Percentiles rank a stretch among this genome's conserved stretches.
Conservation (phyloP, 106 monocot genomes). For the Dendrobium chrysotoxum region DNA sequence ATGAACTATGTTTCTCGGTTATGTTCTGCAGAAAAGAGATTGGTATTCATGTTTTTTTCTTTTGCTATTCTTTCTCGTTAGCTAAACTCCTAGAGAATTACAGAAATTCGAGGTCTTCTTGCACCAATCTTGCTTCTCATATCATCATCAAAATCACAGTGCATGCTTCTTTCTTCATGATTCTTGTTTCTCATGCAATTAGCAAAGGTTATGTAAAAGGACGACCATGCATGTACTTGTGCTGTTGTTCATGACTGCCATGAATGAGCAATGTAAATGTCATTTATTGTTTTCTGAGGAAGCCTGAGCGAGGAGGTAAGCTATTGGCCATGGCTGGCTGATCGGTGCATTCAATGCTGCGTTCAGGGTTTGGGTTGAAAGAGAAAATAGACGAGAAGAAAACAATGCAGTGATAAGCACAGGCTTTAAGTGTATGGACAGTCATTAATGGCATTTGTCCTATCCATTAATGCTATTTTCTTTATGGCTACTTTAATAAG, state of each 20-base stretch:
- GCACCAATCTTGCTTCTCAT: too few species aligned
- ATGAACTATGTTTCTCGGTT: too few species aligned
- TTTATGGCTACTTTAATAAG: not conserved
- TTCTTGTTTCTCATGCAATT: too few species aligned
- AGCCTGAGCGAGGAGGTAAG: not conserved
- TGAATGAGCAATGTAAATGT: not conserved
- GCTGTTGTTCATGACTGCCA: not conserved
- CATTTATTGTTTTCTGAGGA: not conserved
- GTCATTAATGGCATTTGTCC: not conserved
- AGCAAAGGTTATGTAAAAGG: too few species aligned
- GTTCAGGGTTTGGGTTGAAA: not conserved
- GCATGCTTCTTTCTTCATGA: too few species aligned
- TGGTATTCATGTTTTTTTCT: too few species aligned
- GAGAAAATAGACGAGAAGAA: not conserved
- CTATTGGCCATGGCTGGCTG: not conserved
- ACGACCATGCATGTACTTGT: not conserved
- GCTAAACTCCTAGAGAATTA: too few species aligned
- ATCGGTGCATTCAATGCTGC: slow-evolving; percentile 2
- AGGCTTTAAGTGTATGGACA: too few species aligned
- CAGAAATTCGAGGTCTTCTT: not conserved
- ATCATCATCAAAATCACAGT: too few species aligned
- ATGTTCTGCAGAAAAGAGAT: too few species aligned
- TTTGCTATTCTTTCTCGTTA: too few species aligned
- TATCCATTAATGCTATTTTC: slow-evolving; percentile 4
- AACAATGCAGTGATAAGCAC: slow-evolving; percentile 3